A percentile compares a stretch with the other conserved stretches of the same genome.
phyloP scores from a whole-genome alignment of 768 basidiomycete genomes.

The Termitomyces heimii region DNA sequence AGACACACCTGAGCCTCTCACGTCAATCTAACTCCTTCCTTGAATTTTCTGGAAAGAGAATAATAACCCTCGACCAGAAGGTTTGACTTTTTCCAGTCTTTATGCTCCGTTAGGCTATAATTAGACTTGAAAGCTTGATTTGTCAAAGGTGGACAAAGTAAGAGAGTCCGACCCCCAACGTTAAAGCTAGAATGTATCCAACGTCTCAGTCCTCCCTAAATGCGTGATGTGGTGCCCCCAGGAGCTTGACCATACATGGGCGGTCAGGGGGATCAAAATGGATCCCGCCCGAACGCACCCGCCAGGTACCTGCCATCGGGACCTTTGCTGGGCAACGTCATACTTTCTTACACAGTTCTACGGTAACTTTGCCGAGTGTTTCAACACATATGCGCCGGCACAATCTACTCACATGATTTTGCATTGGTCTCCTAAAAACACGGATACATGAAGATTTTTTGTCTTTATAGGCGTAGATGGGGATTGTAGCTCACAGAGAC shows the following conservation, averaged over 20 bases:
- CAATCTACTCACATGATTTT: background rate
- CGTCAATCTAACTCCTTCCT: background rate
- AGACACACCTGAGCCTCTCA: background rate
- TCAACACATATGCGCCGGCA: background rate
- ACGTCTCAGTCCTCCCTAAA: too few species aligned
- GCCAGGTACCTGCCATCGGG: background rate
- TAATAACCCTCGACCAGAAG: too few species aligned
- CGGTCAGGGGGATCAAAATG: background rate
- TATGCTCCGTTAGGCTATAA: too few species aligned
- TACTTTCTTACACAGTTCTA: background rate
- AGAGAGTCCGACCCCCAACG: background rate
- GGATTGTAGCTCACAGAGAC: background rate
- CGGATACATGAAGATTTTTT: background rate
- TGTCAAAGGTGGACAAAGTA: background rate
- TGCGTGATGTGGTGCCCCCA: too few species aligned
- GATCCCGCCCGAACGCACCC: background rate
- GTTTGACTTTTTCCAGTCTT: background rate
- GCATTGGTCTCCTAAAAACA: background rate
- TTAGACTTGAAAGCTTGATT: too few species aligned
- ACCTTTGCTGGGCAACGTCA: conserved; percentile 1
- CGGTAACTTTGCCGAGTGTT: background rate
- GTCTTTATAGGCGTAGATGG: background rate
- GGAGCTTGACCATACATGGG: too few species aligned
- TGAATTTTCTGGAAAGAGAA: background rate
- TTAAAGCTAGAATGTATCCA: background rate